Evolutionary conservation across 2,329 filamentous ascomycete species (phyloP).

Genomic region (Colletotrichum gigasporum): DNA sequence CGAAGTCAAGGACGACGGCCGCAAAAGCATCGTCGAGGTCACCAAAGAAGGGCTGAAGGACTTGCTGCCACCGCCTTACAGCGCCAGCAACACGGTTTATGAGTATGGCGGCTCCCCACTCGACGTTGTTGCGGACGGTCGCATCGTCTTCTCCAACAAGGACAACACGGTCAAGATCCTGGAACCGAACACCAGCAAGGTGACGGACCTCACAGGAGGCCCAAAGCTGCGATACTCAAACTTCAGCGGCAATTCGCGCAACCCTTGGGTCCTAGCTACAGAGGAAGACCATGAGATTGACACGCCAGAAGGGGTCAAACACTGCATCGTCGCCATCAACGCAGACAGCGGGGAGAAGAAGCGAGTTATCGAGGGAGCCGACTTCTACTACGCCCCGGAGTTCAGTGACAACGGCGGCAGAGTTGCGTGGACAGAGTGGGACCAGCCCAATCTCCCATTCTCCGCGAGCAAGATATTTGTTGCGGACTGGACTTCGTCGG

Average conservation of each 20-base stretch:
- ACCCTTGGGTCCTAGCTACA: conserved; percentile 58
- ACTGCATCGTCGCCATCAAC: conserved; percentile 52
- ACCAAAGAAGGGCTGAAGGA: conserved; percentile 44
- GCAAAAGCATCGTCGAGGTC: conserved; percentile 55
- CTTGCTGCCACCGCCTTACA: conserved; percentile 53
- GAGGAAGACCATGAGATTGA: conserved; percentile 58
- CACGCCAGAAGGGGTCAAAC: conserved; percentile 42
- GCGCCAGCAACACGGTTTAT: conserved; percentile 56
- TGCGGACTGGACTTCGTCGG: conserved; percentile 50
- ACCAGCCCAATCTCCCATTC: conserved; percentile 63
- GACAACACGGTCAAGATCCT: conserved; percentile 54
- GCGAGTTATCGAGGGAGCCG: conserved; percentile 52
- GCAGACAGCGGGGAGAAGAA: conserved; percentile 50
- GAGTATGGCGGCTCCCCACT: conserved; percentile 62
- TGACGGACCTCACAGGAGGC: conserved; percentile 42
- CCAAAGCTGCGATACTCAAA: conserved; percentile 53
- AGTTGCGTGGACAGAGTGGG: conserved; percentile 64
- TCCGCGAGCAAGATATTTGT: conserved; percentile 54
- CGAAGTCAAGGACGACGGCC: conserved; percentile 50
- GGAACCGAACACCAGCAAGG: conserved; percentile 45
- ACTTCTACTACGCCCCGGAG: conserved; percentile 62
- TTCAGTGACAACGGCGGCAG: conserved; percentile 57
- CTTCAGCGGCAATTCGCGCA: conserved; percentile 51
- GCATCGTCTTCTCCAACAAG: conserved; percentile 57
- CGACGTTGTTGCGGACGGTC: conserved; percentile 47